Evolutionary conservation across 192 early-diverging fungal genomes (phyloP).

Genomic region (Gryganskiella cystojenkinii): DNA sequence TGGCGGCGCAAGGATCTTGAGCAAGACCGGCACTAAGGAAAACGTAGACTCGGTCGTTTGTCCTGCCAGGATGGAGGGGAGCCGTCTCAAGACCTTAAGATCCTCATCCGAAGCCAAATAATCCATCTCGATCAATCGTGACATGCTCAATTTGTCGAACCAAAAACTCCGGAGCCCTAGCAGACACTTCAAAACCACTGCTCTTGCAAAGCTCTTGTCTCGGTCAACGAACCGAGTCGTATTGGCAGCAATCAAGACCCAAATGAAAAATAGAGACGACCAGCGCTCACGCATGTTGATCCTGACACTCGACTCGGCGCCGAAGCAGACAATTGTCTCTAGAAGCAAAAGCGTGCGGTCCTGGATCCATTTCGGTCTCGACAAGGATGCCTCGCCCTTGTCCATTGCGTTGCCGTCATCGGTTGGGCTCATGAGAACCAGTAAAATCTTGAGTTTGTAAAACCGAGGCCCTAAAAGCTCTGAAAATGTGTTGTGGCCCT

Average conservation of each 20-base stretch:
- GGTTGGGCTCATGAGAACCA: neutral
- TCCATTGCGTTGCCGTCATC: neutral
- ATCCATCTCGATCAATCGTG: conserved; percentile 25
- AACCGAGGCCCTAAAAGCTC: conserved; percentile 33
- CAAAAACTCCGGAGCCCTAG: conserved; percentile 21
- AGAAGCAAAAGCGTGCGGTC: conserved; percentile 14
- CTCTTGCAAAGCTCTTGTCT: neutral
- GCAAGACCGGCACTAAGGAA: conserved; percentile 29
- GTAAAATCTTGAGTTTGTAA: conserved; percentile 16
- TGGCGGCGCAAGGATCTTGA: conserved; percentile 21
- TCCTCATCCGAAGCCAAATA: neutral
- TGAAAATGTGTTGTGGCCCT: conserved; percentile 9
- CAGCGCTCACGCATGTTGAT: conserved; percentile 47
- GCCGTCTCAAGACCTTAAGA: neutral
- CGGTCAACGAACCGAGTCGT: conserved; percentile 4
- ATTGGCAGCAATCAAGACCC: conserved; percentile 13
- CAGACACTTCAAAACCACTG: conserved; percentile 14
- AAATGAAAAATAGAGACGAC: conserved; percentile 19
- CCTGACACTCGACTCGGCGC: conserved; percentile 33
- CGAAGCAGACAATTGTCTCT: conserved; percentile 20
- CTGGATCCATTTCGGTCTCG: neutral
- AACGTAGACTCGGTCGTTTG: neutral
- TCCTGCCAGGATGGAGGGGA: neutral
- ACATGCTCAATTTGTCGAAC: conserved; percentile 16
- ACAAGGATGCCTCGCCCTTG: neutral